Evolutionary conservation across 2,329 filamentous ascomycete genomes (phyloP), one percentile per base, ranked within the genome.

Genomic region (Verticillium klebahnii): DNA sequence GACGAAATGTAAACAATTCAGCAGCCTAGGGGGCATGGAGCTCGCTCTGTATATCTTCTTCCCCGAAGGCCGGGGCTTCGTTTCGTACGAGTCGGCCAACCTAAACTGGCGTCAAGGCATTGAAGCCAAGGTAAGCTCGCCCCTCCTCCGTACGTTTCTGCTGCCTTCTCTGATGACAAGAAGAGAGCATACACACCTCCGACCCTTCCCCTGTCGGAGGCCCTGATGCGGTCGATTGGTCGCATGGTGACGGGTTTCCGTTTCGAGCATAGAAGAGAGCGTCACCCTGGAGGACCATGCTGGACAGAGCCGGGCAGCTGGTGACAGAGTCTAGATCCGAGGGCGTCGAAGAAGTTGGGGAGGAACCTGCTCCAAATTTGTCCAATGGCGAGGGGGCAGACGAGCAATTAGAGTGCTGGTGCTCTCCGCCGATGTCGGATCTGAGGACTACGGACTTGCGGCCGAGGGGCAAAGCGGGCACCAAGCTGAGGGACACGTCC

Each of bases 41-140:
- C 29, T 57, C 7, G 32, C 55, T 34, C 55, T 57, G 11, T 57
- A 57, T 23, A 19, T 57, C 55, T 36, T 14, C 55, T 57, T 57
- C 31, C 12, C 55, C 15, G n/a, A 37, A 34, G 29, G 37, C 6
- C 15, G 17, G 7, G 29, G 55, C 55, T 57, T 57, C 32, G 55
- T 57, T 57, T 57, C 55, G 55, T 57, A 57, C 55, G 55, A 57
- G 55, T 57, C 55, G 55, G 32, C 55, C 31, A 34, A 57, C 29
- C 14, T 57, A 19, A 57, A 6, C 55, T 57, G 31, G 55, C 55
- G 29, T 23, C 15, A 34, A 12, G 55, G 37, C 29, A 57, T 57
- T 15, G 31, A 57, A 23, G 55, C 55, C 15, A 57, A 57, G 55
- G 55, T 57, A 57, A 57, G 55, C 55, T 34, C 55, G 32, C 40